phyloP scores from a whole-genome alignment of 352 stramenopile genomes.

The Aphanomyces euteiches region DNA sequence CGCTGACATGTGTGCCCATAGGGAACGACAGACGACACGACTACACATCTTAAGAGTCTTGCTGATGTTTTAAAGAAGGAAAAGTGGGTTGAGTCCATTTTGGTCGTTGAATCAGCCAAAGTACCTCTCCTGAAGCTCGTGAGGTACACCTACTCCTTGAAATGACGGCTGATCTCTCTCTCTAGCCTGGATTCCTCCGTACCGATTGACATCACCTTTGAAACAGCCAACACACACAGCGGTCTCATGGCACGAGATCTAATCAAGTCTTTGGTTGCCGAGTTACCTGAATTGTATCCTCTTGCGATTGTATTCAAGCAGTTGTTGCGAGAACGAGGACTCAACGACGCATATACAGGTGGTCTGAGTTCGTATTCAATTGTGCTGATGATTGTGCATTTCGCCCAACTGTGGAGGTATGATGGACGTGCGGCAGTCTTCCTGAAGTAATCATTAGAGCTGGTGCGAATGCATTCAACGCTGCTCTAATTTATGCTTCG shows the following conservation, averaged over 20 bases:
- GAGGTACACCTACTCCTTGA: neutral
- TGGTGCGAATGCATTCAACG: conserved; percentile 27
- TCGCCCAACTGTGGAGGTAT: conserved; percentile 66
- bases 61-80: conserved; percentile 54
- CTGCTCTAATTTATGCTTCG: conserved; percentile 56
- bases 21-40: conserved; percentile 29
- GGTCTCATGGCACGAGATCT: conserved; percentile 77
- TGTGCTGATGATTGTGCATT: conserved; percentile 90
- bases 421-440: neutral
- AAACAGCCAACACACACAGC: conserved; percentile 75
- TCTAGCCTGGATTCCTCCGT: conserved; percentile 67
- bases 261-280: conserved; percentile 77
- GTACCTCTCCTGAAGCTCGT: conserved; percentile 77
- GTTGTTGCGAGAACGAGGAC: conserved; percentile 77
- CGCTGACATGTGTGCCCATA: conserved; percentile 1
- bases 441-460: conserved; percentile 11
- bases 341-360: conserved; percentile 90
- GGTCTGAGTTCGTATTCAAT: conserved; percentile 89
- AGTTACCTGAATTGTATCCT: conserved; percentile 84
- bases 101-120: conserved; percentile 78
- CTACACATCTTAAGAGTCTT: conserved; percentile 58
- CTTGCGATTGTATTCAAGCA: conserved; percentile 89
- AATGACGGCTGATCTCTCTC: neutral
- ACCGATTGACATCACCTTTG: conserved; percentile 83
- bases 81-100: conserved; percentile 74